Base-by-base conservation (phyloP, 83 land plant species). In the Thuja plicata region DNA sequence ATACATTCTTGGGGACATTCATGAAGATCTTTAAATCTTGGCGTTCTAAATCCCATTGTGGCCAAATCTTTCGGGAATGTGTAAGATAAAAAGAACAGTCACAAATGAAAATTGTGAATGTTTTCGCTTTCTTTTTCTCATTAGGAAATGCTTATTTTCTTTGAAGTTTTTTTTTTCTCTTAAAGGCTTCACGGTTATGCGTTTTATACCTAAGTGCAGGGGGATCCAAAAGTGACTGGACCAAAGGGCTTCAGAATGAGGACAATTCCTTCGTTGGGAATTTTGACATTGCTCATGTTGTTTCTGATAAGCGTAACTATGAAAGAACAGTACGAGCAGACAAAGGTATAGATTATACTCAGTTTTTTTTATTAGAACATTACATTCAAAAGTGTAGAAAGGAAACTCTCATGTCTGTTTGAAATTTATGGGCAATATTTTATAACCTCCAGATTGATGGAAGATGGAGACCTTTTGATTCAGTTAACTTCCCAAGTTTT, bases 1-100 rank as follows among this genome's bases (percentile, higher is more conserved):
- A 66, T 24, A 74, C 3, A 0, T 34, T 24, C 16, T 30, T 3
- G 78, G 78, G 17, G 78, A 82, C 12, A 45, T 32, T 21, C 6
- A 86, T 86, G 87, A 86, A 57, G 87, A 52, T 34, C 30, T 55
- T 86, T 66, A 86, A 86, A 85, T n/a, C 66, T 37, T 85, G 87
- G 87, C 87, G 87, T 2, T 57, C 87, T 52, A 86, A 60, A 43
- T 57, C 87, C 5, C 32, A 13, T 9, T 86, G 73, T 38, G 24
- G 87, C 30, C 27, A 24, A 34, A 55, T 86, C 71, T 86, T 60
- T 3, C 54, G 71, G 87, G 87, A 57, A 35, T 86, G 43, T 57
- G 87, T 86, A 86, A 86, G 87, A 50, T 50, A 85, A 50, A 50
- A 30, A 32, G 32, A 46, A 48, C n/a, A 46, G 2, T 3, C 48